A percentile compares a stretch with the other conserved stretches of the same genome.
These are phyloP conservation scores for Ilyonectria destructans DNA, from an alignment of 2,329 filamentous ascomycete species.

Conservation along the genomic window DNA sequence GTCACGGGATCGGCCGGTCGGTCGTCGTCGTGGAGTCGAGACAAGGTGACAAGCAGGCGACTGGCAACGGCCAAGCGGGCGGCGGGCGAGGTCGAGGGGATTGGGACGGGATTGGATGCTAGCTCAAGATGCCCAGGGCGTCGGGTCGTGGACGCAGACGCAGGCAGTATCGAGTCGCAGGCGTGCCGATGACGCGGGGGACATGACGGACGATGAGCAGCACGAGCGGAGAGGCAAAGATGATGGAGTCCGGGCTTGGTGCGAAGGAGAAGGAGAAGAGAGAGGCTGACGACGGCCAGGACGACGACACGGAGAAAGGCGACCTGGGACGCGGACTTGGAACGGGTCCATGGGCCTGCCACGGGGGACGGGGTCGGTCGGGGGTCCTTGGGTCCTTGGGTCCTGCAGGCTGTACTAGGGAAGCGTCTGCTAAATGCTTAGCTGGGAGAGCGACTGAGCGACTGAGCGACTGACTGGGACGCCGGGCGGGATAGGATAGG, in stretches of 20 bases:
- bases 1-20: slow-evolving; percentile 24
- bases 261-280: slow-evolving; percentile 35
- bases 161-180: slow-evolving; percentile 46
- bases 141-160: slow-evolving; percentile 39
- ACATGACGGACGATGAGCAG: slow-evolving; percentile 46
- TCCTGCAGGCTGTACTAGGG: slow-evolving; percentile 13
- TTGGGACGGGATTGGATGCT: slow-evolving; percentile 30
- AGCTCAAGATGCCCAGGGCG: slow-evolving; percentile 43
- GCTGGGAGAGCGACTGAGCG: slow-evolving; percentile 23
- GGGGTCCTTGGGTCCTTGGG: not conserved
- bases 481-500: not conserved
- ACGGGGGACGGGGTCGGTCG: slow-evolving; percentile 38
- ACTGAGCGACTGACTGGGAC: not conserved
- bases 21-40: slow-evolving; percentile 25
- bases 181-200: slow-evolving; percentile 45
- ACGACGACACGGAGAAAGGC: slow-evolving; percentile 39
- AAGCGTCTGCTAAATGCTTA: not conserved
- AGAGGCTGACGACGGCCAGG: slow-evolving; percentile 38
- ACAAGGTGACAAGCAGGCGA: slow-evolving; percentile 5
- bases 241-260: slow-evolving; percentile 23
- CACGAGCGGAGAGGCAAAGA: slow-evolving; percentile 11
- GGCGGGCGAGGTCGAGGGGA: slow-evolving; percentile 26
- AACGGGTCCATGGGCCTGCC: slow-evolving; percentile 35
- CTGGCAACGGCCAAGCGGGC: slow-evolving; percentile 20
- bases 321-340: slow-evolving; percentile 38